phyloP scores from a whole-genome alignment of 208 protist genomes.

The Balamuthia mandrillaris region DNA sequence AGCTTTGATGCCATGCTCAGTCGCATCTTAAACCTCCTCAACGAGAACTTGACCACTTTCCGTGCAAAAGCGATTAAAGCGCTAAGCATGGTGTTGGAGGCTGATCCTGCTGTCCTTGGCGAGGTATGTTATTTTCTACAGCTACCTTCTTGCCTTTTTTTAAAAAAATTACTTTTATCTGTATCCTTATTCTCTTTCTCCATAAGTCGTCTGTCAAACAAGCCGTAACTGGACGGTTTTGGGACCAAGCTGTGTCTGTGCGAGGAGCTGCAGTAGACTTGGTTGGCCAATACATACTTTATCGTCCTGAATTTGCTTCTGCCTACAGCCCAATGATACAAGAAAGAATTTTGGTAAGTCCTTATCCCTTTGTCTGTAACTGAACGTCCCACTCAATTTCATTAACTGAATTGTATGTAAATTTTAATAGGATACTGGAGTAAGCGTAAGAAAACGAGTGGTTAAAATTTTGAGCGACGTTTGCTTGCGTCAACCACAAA shows the following conservation, averaged over 20 bases:
- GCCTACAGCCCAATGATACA: slow-evolving; percentile 33
- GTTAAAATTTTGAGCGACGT: slow-evolving; percentile 34
- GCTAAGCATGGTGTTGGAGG: neutral
- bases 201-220: neutral
- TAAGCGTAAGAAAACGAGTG: slow-evolving; percentile 24
- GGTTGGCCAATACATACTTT: slow-evolving; percentile 26
- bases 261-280: slow-evolving; percentile 29
- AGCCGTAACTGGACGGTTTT: slow-evolving; percentile 11
- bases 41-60: slow-evolving; percentile 26
- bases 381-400: neutral
- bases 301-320: slow-evolving; percentile 16
- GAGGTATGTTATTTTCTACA: slow-evolving; percentile 16
- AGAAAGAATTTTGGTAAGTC: slow-evolving; percentile 29
- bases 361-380: neutral
- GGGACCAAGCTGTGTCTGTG: slow-evolving; percentile 15
- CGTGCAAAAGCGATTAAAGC: slow-evolving; percentile 28
- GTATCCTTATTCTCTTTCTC: no score
- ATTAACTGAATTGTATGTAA: neutral
- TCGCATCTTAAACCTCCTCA: neutral
- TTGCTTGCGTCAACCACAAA: slow-evolving; percentile 3
- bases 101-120: neutral
- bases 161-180: no score
- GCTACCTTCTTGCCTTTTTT: no score
- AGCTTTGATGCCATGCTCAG: slow-evolving; percentile 35
- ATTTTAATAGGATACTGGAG: slow-evolving; percentile 20